Evolutionary conservation across 257 asterid genomes (phyloP), one percentile per base, ranked within the genome.

Genomic region (Oldenlandia corymbosa): DNA sequence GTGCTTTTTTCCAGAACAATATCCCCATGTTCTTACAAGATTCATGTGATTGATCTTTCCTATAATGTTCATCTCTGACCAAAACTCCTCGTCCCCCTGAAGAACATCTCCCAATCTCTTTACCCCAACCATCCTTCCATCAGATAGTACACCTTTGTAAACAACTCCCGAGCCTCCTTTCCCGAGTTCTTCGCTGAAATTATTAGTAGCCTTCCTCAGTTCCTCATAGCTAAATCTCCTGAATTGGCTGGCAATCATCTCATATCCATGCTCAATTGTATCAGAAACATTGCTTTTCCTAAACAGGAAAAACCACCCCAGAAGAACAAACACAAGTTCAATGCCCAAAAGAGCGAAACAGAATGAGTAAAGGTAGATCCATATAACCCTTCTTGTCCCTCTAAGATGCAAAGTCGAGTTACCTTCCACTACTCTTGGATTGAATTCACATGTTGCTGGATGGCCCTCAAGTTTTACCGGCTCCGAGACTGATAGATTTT

Each of bases 281-380:
- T 94, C 97, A 1, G 97, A 90, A 18, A 95, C 95, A 54, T n/a
- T n/a, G n/a, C n/a, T n/a, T n/a, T 90, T 87, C 83, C 87, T 94
- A 60, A 87, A 91, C 56, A 90, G 94, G 48, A 79, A 76, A 74
- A 90, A 90, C 79, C 94, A 87, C 80, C 80, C 83, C 97, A 88
- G n/a, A n/a, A n/a, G n/a, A n/a, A n/a, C n/a, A n/a, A n/a, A n/a
- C n/a, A n/a, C n/a, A n/a, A n/a, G n/a, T n/a, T n/a, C n/a, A n/a
- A n/a, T n/a, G n/a, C n/a, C n/a, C n/a, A n/a, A n/a, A n/a, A n/a
- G n/a, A n/a, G n/a, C n/a, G n/a, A n/a, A n/a, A n/a, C n/a, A n/a
- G n/a, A n/a, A n/a, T n/a, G n/a, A n/a, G n/a, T n/a, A n/a, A n/a
- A n/a, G n/a, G n/a, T n/a, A n/a, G n/a, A n/a, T n/a, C n/a, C n/a